Conservation (phyloP, 768 basidiomycete species). For the Lentinula guzmanii region DNA sequence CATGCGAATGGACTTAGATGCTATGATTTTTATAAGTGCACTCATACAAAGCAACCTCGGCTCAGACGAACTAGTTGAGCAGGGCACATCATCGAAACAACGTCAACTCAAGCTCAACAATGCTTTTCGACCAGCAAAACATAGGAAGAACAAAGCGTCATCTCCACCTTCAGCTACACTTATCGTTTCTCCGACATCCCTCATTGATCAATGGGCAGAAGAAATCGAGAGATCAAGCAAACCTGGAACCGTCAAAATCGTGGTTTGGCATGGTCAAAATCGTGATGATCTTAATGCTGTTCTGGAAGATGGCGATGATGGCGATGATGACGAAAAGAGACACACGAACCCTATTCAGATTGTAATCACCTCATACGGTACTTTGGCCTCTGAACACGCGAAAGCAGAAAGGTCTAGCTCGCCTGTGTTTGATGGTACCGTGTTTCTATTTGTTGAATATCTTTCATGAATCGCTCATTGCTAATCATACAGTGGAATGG, state of each 20-base stretch:
- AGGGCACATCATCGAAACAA: slow-evolving; percentile 26
- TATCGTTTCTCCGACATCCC: slow-evolving; percentile 75
- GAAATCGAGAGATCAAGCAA: slow-evolving; percentile 85
- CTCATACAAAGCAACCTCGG: slow-evolving; percentile 76
- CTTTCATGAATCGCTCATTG: slow-evolving; percentile 6
- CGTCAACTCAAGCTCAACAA: slow-evolving; percentile 59
- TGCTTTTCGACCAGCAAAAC: slow-evolving; percentile 47
- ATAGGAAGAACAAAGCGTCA: slow-evolving; percentile 22
- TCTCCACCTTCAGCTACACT: slow-evolving; percentile 40
- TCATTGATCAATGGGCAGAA: slow-evolving; percentile 90
- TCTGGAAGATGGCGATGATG: slow-evolving; percentile 49
- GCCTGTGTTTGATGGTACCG: slow-evolving; percentile 67
- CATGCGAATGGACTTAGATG: neutral
- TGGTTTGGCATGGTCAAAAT: slow-evolving; percentile 88
- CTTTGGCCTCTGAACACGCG: slow-evolving; percentile 81
- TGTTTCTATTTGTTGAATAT: neutral
- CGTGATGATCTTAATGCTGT: slow-evolving; percentile 62
- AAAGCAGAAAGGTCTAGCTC: slow-evolving; percentile 58
- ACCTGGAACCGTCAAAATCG: slow-evolving; percentile 55
- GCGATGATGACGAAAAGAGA: slow-evolving; percentile 40
- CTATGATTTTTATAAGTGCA: slow-evolving; percentile 25
- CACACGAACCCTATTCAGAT: slow-evolving; percentile 53
- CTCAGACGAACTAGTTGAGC: slow-evolving; percentile 29
- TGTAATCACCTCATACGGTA: slow-evolving; percentile 82
- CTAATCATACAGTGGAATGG: slow-evolving; percentile 57